Evolutionary conservation across 148 eudicot species (phyloP), one percentile per base, ranked within the genome.

Genomic region (Bassia scoparia): DNA sequence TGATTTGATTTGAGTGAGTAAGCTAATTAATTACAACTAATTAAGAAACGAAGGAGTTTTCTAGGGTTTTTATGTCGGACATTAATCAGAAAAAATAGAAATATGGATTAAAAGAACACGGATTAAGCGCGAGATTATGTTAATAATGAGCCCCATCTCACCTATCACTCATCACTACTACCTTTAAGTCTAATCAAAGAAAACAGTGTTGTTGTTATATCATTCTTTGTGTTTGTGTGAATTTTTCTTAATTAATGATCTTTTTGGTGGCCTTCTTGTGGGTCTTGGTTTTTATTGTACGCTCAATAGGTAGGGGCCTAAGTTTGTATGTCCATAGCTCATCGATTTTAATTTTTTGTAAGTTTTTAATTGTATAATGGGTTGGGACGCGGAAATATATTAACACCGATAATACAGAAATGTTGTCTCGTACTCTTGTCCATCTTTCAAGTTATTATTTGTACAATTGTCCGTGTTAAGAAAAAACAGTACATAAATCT

Each of bases 131-230:
- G 37, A 61, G 3, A 61, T 49, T 15, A 61, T 17, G 38, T 60
- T 30, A 13, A 30, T 7, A 15, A 61, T 60, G 21, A 56, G 31
- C 33, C 61, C 61, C 18, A 56, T 56, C 23, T 56, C 12, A 56
- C 23, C 11, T 12, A 13, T 29, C 63, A 30, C 37, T 18, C 26
- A 23, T 56, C 12, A 56, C 23, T 26, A 2, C 5, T 29, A 61
- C 11, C 66, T 61, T 61, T 61, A 61, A 18, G 66, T 61, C 66
- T 61, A 61, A 61, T 61, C 66, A 61, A 61, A 33, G 43, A 8
- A 8, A 61, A 61, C 66, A 61, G 24, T 17, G 20, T 61, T 61
- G 11, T 16, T 61, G 66, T 61, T 61, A 61, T 30, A 31, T 61
- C 66, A 34, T 33, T 61, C 66, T 60, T 60, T 30, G 63, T 30